A percentile compares a stretch with the other conserved stretches of the same genome.
Evolutionary conservation across 139 green algal species (phyloP).

Genomic region (Raphidocelis subcapitata): DNA sequence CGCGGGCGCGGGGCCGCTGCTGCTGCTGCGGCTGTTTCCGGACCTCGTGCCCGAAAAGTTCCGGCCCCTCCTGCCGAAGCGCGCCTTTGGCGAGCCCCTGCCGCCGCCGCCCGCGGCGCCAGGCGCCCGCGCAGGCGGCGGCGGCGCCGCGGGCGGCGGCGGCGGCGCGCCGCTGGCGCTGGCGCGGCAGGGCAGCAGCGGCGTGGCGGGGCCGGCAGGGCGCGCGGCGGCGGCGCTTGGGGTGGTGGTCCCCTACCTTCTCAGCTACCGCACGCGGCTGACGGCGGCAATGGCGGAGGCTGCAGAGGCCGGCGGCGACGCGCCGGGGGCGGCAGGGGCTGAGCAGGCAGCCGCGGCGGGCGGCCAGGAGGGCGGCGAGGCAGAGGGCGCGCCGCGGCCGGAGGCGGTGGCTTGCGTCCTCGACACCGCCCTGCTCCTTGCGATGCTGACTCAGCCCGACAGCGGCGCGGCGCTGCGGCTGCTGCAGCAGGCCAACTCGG

Average conservation of each 20-base stretch:
- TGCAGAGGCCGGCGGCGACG: neutral
- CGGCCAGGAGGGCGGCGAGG: neutral
- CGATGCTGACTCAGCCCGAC: slow-evolving; percentile 71
- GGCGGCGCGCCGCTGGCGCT: too few relatives aligned
- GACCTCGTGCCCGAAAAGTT: slow-evolving; percentile 21
- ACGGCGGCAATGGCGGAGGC: slow-evolving; percentile 27
- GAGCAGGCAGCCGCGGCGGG: neutral
- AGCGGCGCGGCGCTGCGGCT: slow-evolving; percentile 72
- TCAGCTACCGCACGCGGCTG: slow-evolving; percentile 69
- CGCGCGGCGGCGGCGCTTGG: slow-evolving; percentile 40
- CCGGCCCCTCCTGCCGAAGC: slow-evolving; percentile 16
- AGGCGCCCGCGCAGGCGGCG: neutral
- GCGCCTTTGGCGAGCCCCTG: slow-evolving; percentile 14
- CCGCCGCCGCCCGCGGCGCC: neutral
- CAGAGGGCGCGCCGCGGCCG: neutral
- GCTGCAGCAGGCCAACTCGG: slow-evolving; percentile 64
- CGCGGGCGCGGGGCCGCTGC: slow-evolving; percentile 15
- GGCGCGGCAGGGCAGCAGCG: too few relatives aligned
- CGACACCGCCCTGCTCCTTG: slow-evolving; percentile 80
- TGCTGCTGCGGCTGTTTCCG: slow-evolving; percentile 28
- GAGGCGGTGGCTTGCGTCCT: slow-evolving; percentile 37
- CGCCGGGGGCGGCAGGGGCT: neutral
- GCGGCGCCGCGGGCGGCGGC: neutral
- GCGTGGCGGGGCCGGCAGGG: neutral
- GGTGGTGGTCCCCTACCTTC: slow-evolving; percentile 71